Percentiles rank a stretch among this genome's conserved stretches.
Evolutionary conservation across 2,329 filamentous ascomycete species (phyloP).

Genomic region (Drechslerella dactyloides): DNA sequence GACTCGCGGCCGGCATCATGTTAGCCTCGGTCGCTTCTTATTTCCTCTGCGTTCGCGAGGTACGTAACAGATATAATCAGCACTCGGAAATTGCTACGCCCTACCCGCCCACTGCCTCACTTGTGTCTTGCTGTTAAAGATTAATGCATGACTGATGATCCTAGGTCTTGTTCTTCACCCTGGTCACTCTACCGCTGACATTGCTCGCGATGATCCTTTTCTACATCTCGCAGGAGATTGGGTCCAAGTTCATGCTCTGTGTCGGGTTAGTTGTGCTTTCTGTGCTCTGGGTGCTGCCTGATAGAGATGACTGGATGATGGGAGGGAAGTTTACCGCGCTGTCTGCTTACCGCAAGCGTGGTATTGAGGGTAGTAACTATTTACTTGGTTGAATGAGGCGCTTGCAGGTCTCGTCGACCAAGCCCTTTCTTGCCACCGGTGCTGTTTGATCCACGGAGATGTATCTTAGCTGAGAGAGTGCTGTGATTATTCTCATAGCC

Average conservation of each 20-base stretch:
- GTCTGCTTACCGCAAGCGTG: constrained; percentile 28
- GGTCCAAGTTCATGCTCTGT: constrained; percentile 30
- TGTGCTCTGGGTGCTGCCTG: constrained; percentile 24
- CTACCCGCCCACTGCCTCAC: too few relatives aligned
- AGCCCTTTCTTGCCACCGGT: not conserved
- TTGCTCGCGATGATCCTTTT: constrained; percentile 8
- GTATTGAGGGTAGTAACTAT: constrained; percentile 3
- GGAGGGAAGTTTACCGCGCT: constrained; percentile 15
- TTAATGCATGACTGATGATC: too few relatives aligned
- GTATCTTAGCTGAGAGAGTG: too few relatives aligned
- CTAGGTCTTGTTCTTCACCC: constrained; percentile 27
- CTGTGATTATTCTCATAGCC: too few relatives aligned
- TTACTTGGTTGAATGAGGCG: not conserved
- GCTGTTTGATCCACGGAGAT: too few relatives aligned
- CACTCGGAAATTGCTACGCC: too few relatives aligned
- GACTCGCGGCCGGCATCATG: too few relatives aligned
- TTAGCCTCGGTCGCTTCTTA: too few relatives aligned
- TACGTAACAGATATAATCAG: too few relatives aligned
- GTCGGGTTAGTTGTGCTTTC: constrained; percentile 21
- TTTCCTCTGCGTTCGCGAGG: too few relatives aligned
- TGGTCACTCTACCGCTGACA: constrained; percentile 22
- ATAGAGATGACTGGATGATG: constrained; percentile 18
- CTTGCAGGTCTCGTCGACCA: not conserved
- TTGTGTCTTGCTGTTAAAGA: too few relatives aligned
- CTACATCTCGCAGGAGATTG: constrained; percentile 26